Evolutionary conservation across 352 stramenopile genomes (phyloP).

Genomic region (Lagenidium sp.): DNA sequence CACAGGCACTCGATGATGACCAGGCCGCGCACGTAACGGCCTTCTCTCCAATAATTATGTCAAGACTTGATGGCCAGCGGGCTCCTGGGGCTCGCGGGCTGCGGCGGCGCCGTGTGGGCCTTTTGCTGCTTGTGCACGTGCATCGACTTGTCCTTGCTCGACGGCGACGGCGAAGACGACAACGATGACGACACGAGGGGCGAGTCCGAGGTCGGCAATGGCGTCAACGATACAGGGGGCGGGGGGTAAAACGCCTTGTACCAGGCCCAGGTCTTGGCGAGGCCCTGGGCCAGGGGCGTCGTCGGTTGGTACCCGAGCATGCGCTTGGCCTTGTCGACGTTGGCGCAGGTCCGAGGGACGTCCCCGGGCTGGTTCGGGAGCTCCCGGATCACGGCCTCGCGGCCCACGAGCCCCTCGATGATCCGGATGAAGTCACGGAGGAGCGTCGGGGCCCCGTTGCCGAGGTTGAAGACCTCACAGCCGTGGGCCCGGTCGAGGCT

Average conservation of each 20-base stretch:
- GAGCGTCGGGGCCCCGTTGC: slow-evolving; percentile 88
- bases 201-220: too few relatives aligned
- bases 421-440: slow-evolving; percentile 94
- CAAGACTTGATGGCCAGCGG: too few relatives aligned
- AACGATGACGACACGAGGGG: too few relatives aligned
- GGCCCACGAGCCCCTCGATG: slow-evolving; percentile 91
- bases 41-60: too few relatives aligned
- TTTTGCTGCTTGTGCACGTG: too few relatives aligned
- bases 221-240: too few relatives aligned
- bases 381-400: slow-evolving; percentile 91
- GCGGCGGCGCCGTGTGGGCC: too few relatives aligned
- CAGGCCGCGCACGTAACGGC: too few relatives aligned
- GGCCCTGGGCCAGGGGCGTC: slow-evolving; percentile 90
- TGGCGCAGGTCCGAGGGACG: slow-evolving; percentile 93
- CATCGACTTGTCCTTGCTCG: too few relatives aligned
- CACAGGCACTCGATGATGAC: too few relatives aligned
- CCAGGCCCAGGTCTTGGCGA: slow-evolving; percentile 91
- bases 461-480: slow-evolving; percentile 97
- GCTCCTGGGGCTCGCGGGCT: too few relatives aligned
- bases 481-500: slow-evolving; percentile 55
- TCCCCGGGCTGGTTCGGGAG: slow-evolving; percentile 95
- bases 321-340: slow-evolving; percentile 92
- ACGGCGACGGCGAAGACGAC: too few relatives aligned
- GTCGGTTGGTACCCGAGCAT: slow-evolving; percentile 94
- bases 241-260: slow-evolving; percentile 90